Evolutionary conservation across 148 eudicot species (phyloP).

Genomic region (Arctostaphylos glauca): DNA sequence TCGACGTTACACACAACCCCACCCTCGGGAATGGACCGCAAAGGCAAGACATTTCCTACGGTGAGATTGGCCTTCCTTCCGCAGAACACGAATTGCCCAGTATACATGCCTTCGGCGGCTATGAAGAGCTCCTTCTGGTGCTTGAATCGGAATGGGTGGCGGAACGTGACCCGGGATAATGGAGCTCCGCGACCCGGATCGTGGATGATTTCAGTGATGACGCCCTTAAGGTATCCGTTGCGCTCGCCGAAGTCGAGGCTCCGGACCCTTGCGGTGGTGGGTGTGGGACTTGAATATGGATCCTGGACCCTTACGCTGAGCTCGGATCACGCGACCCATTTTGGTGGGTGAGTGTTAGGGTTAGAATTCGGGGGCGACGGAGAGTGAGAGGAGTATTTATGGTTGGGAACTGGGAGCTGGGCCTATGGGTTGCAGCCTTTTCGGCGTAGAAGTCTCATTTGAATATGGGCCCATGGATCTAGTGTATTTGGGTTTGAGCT

Average conservation of each 20-base stretch:
- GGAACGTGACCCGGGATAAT: too few species aligned
- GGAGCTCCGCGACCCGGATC: slow-evolving; percentile 25
- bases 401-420: too few species aligned
- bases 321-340: slow-evolving; percentile 23
- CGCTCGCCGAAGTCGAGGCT: slow-evolving; percentile 23
- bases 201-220: slow-evolving; percentile 23
- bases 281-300: slow-evolving; percentile 26
- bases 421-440: too few species aligned
- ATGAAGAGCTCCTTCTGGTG: slow-evolving; percentile 28
- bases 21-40: slow-evolving; percentile 24
- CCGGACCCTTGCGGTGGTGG: slow-evolving; percentile 27
- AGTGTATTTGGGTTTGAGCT: too few species aligned
- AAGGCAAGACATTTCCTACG: slow-evolving; percentile 22
- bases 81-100: slow-evolving; percentile 19
- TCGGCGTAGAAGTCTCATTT: too few species aligned
- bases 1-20: slow-evolving; percentile 23
- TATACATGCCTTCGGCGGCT: slow-evolving; percentile 28
- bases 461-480: too few species aligned
- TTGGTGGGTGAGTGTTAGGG: not conserved
- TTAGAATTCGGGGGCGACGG: not conserved
- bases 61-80: slow-evolving; percentile 21
- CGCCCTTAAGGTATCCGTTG: slow-evolving; percentile 26
- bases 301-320: slow-evolving; percentile 24
- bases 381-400: too few species aligned
- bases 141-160: slow-evolving; percentile 23